Base-by-base conservation (phyloP, 495 filamentous ascomycete genomes). In the Penicillium salamii region DNA sequence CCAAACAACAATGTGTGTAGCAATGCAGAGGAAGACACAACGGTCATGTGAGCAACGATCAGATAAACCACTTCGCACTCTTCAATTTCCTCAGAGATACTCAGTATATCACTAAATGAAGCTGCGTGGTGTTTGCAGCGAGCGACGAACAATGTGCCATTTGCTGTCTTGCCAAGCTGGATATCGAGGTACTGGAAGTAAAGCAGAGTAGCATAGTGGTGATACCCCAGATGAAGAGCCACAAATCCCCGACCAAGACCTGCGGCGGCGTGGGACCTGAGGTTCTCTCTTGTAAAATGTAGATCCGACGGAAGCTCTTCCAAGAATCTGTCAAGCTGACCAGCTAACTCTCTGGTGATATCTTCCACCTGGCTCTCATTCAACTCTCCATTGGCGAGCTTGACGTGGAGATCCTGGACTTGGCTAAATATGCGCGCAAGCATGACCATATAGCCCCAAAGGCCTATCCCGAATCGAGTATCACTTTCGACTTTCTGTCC, bases 1-100 rank as follows among this genome's bases (percentile, higher is more conserved):
- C 64, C 64, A 54, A 67, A 58, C 3, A 67, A 31, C 13, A 61
- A 43, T 7, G 64, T 61, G 35, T 67, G 64, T 0, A 67, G 47
- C 9, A 65, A 20, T 11, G 28, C 50, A 15, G 50, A 63, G 3
- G 64, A 67, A 14, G 61, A 67, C 11, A 65, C 61, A 5, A 67
- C 54, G 1, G 63, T 63, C 52, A 67, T 59, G 50, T 67, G 63
- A 2, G 59, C 57, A 17, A 63, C 55, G 53, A 63, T 63, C 19
- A 61, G 47, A 40, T 67, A 60, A 11, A 67, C 32, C 20, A 55
- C 63, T 20, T 59, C 63, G 13, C 57, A 59, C 13, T 53, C 42
- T 8, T 44, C 23, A 2, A 43, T 53, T 14, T 57, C 41, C 9
- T 56, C 36, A 2, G 50, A 53, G 9, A 20, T 14, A 14, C 23